Conservation (phyloP, 495 filamentous ascomycete species). For the Aspergillus cavernicola region DNA sequence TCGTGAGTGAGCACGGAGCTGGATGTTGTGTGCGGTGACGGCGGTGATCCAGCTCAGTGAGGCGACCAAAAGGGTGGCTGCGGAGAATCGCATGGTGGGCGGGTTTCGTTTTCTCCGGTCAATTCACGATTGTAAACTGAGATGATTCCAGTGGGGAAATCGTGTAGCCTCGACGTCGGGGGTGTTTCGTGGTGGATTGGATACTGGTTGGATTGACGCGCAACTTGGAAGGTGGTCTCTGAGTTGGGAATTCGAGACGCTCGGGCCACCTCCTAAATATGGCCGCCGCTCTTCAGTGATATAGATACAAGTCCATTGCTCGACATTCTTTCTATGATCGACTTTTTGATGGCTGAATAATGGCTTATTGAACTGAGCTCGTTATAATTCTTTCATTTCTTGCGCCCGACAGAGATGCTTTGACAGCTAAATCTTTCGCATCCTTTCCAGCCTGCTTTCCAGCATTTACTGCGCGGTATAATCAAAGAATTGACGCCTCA, state of each 20-base stretch:
- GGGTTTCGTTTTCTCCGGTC: not conserved
- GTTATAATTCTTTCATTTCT: too few relatives aligned
- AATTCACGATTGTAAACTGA: not conserved
- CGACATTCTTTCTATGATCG: too few relatives aligned
- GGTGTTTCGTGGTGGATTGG: slow-evolving; percentile 15
- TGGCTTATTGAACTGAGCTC: too few relatives aligned
- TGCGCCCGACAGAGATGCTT: too few relatives aligned
- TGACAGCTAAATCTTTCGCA: too few relatives aligned
- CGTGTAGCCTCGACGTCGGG: slow-evolving; percentile 1
- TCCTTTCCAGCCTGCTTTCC: too few relatives aligned
- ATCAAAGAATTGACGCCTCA: too few relatives aligned
- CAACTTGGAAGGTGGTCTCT: slow-evolving; percentile 41
- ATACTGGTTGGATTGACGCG: slow-evolving; percentile 19
- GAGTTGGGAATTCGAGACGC: slow-evolving; percentile 32
- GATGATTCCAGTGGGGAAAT: not conserved
- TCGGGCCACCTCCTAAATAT: slow-evolving; percentile 32
- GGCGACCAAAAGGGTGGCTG: slow-evolving; percentile 54
- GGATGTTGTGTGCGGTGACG: slow-evolving; percentile 85
- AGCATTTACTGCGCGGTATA: too few relatives aligned
- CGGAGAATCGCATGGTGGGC: slow-evolving; percentile 52
- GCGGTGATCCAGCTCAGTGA: slow-evolving; percentile 61
- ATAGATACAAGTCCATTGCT: too few relatives aligned
- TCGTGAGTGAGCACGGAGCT: slow-evolving; percentile 80
- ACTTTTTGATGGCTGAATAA: too few relatives aligned
- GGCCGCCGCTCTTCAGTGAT: not conserved